phyloP scores from a whole-genome alignment of 257 asterid species.

The Przewalskia tangutica region DNA sequence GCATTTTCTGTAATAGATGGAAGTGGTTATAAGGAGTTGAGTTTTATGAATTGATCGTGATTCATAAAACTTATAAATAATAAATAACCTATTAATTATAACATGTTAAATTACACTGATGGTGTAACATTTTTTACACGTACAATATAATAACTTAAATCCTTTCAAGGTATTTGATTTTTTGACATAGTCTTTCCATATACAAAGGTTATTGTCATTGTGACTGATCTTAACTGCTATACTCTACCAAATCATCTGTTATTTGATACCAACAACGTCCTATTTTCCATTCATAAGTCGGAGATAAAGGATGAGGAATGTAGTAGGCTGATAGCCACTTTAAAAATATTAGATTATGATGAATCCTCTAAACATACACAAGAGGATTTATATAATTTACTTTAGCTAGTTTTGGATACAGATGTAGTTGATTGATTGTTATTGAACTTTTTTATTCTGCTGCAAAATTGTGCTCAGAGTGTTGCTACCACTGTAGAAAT shows the following conservation, averaged over 20 bases:
- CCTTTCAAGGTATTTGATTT: neutral
- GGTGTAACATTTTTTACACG: neutral
- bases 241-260: constrained; percentile 14
- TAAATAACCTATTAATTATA: too few species aligned
- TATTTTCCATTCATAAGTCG: neutral
- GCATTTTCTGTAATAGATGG: constrained; percentile 5
- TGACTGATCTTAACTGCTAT: constrained; percentile 2
- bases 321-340: neutral
- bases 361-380: neutral
- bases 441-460: neutral
- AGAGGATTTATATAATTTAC: neutral
- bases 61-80: neutral
- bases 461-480: neutral
- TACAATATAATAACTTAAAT: neutral
- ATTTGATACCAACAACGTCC: neutral
- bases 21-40: neutral
- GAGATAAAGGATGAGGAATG: neutral
- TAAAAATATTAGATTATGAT: neutral
- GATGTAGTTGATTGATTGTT: neutral
- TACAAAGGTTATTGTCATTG: neutral
- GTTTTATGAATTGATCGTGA: neutral
- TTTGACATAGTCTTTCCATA: neutral
- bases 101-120: neutral
- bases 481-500: neutral
- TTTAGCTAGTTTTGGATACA: neutral